Evolutionary conservation across 306 rosid species (phyloP).

Genomic region (Canavalia ensiformis): DNA sequence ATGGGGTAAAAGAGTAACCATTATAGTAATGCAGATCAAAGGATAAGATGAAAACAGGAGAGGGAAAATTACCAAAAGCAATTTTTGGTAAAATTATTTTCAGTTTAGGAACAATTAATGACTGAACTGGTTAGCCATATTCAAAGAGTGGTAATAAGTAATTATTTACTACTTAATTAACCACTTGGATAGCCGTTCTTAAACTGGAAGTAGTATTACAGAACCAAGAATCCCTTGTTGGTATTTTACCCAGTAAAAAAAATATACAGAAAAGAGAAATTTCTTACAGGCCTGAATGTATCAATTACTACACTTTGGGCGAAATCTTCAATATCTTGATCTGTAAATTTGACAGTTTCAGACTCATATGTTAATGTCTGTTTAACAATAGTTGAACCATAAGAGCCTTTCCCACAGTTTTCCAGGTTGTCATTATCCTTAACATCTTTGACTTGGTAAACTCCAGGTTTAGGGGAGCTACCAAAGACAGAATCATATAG

Average conservation of each 20-base stretch:
- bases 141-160: not conserved
- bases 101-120: not conserved
- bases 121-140: not conserved
- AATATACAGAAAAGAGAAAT: not conserved
- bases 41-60: not conserved
- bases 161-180: conserved; percentile 6
- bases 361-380: conserved; percentile 52
- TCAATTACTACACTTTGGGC: conserved; percentile 45
- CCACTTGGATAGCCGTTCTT: not conserved
- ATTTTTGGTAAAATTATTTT: not conserved
- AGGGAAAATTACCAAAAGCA: not conserved
- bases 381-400: conserved; percentile 58
- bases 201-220: not conserved
- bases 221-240: not conserved
- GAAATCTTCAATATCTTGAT: conserved; percentile 60
- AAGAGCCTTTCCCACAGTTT: conserved; percentile 49
- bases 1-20: not conserved
- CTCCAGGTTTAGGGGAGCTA: conserved; percentile 49
- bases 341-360: conserved; percentile 50
- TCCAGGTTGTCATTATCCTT: conserved; percentile 49
- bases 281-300: conserved; percentile 60
- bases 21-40: not conserved
- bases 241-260: conserved; percentile 12
- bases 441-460: conserved; percentile 50
- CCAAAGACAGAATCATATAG: conserved; percentile 72